Conservation (phyloP, 2,329 filamentous ascomycete species). For the Penicillium nordicum region DNA sequence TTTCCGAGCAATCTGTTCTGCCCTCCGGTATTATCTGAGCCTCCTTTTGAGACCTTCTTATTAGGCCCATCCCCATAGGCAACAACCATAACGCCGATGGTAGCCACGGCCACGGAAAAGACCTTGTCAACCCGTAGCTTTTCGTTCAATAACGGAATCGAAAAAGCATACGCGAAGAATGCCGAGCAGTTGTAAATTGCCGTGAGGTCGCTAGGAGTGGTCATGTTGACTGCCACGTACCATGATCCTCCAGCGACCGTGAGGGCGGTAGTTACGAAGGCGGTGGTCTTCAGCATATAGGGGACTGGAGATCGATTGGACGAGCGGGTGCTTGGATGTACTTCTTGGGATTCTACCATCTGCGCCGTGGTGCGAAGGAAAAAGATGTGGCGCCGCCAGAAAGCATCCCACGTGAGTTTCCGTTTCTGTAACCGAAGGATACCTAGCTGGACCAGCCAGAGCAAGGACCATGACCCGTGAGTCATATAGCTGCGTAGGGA, state of each 20-base stretch:
- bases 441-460: constrained; percentile 82
- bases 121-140: constrained; percentile 81
- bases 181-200: constrained; percentile 99
- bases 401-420: constrained; percentile 73
- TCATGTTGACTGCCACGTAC: constrained; percentile 93
- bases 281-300: constrained; percentile 77
- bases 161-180: constrained; percentile 98
- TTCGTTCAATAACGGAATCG: constrained; percentile 83
- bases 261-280: constrained; percentile 76
- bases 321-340: constrained; percentile 55
- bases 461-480: constrained; percentile 85
- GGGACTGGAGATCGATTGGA: constrained; percentile 52
- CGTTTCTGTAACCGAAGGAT: constrained; percentile 77
- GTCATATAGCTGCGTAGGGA: constrained; percentile 65
- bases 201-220: constrained; percentile 87
- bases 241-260: constrained; percentile 89
- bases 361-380: constrained; percentile 65
- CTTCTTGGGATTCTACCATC: constrained; percentile 79
- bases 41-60: constrained; percentile 46
- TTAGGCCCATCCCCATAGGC: constrained; percentile 78
- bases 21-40: constrained; percentile 46
- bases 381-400: constrained; percentile 73
- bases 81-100: constrained; percentile 86
- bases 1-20: constrained; percentile 77
- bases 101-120: constrained; percentile 79